Conservation (phyloP, 352 stramenopile species). For the Phytophthora ramorum region DNA sequence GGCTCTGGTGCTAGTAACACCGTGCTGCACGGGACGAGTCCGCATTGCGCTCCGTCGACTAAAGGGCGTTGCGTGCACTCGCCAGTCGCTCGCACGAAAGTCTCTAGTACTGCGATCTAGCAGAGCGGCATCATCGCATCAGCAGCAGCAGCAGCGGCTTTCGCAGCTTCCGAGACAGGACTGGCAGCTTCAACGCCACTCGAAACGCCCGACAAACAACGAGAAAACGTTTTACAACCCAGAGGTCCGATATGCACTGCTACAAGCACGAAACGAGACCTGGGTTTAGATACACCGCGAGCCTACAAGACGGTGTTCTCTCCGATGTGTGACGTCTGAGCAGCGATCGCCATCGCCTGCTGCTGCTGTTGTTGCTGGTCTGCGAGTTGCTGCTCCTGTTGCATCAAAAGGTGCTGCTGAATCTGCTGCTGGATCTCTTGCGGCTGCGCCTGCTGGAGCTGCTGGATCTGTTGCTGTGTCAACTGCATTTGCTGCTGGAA, state of each 20-base stretch:
- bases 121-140: slow-evolving; percentile 12
- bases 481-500: neutral
- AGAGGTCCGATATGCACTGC: neutral
- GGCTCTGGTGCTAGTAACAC: slow-evolving; percentile 1
- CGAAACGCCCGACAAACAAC: slow-evolving; percentile 2
- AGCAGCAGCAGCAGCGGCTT: neutral
- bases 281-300: slow-evolving; percentile 17
- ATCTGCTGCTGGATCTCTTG: slow-evolving; percentile 39
- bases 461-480: slow-evolving; percentile 20
- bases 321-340: slow-evolving; percentile 30
- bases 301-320: slow-evolving; percentile 41
- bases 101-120: slow-evolving; percentile 28
- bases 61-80: neutral
- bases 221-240: neutral
- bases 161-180: slow-evolving; percentile 1
- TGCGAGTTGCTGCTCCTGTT: slow-evolving; percentile 17
- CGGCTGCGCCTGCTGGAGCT: slow-evolving; percentile 36
- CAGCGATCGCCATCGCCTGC: slow-evolving; percentile 30
- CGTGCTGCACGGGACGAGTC: no score
- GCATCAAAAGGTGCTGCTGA: slow-evolving; percentile 43
- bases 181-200: slow-evolving; percentile 2
- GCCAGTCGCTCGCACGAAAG: neutral
- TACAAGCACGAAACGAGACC: slow-evolving; percentile 23
- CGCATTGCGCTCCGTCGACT: no score
- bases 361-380: slow-evolving; percentile 17